Evolutionary conservation across 2,329 filamentous ascomycete genomes (phyloP).

Genomic region (Colletotrichum gloeosporioides): DNA sequence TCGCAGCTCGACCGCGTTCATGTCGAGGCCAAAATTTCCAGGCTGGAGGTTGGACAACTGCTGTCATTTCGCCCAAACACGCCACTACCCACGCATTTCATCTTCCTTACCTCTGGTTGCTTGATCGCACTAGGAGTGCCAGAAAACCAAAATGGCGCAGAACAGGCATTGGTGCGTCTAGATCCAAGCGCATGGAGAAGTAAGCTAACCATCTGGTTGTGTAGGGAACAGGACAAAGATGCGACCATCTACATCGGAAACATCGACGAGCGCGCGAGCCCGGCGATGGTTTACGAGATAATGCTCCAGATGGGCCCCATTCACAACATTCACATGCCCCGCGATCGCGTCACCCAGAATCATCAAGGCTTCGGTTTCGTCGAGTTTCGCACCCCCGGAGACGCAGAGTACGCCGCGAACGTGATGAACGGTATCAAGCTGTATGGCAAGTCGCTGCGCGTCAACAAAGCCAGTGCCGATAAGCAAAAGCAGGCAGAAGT

Average conservation of each 20-base stretch:
- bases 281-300: conserved; percentile 92
- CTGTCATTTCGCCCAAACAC: background rate
- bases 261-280: conserved; percentile 93
- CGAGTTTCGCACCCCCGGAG: conserved; percentile 93
- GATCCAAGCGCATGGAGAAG: background rate
- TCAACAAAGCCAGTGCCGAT: conserved; percentile 92
- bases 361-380: conserved; percentile 99
- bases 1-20: conserved; percentile 10
- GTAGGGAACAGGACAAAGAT: conserved; percentile 96
- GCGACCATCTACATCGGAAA: conserved; percentile 98
- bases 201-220: conserved; percentile 28
- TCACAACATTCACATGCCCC: conserved; percentile 96
- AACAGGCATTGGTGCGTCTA: conserved; percentile 72
- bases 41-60: background rate
- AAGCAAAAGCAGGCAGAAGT: conserved; percentile 94
- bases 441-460: conserved; percentile 92
- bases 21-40: conserved; percentile 17
- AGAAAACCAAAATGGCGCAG: conserved; percentile 63
- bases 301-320: conserved; percentile 98
- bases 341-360: conserved; percentile 94
- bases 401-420: conserved; percentile 94
- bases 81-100: background rate
- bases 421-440: conserved; percentile 96
- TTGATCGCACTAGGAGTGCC: background rate
- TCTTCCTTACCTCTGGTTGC: background rate